Evolutionary conservation across 2,329 filamentous ascomycete species (phyloP).

Genomic region (Emericellopsis atlantica): DNA sequence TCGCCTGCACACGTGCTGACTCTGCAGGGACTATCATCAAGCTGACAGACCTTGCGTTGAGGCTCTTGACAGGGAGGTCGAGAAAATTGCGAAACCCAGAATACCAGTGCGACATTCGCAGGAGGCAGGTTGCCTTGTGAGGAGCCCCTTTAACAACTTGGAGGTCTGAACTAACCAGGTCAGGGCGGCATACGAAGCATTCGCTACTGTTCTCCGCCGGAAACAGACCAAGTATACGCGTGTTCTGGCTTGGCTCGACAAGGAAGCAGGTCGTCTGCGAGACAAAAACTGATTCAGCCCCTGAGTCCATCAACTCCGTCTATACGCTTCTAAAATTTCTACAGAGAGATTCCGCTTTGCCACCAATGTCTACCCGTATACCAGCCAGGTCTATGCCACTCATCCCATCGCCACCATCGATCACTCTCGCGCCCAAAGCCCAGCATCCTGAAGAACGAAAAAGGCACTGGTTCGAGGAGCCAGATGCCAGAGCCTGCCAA

Average conservation of each 20-base stretch:
- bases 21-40: slow-evolving; percentile 48
- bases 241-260: slow-evolving; percentile 57
- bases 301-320: neutral
- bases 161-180: slow-evolving; percentile 4
- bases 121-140: slow-evolving; percentile 48
- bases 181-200: slow-evolving; percentile 60
- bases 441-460: slow-evolving; percentile 56
- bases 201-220: slow-evolving; percentile 50
- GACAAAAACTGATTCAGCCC: neutral
- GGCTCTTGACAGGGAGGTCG: slow-evolving; percentile 46
- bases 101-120: slow-evolving; percentile 48
- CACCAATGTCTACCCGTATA: slow-evolving; percentile 52
- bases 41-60: slow-evolving; percentile 50
- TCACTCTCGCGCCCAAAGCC: slow-evolving; percentile 50
- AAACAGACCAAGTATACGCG: slow-evolving; percentile 58
- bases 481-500: slow-evolving; percentile 63
- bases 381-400: slow-evolving; percentile 37
- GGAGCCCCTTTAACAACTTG: slow-evolving; percentile 13
- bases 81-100: slow-evolving; percentile 29
- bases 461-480: slow-evolving; percentile 70
- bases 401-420: slow-evolving; percentile 55
- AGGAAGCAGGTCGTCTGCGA: slow-evolving; percentile 25
- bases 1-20: neutral
- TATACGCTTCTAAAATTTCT: neutral
- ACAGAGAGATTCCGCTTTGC: slow-evolving; percentile 22